Evolutionary conservation across 2,329 filamentous ascomycete species (phyloP).

Genomic region (Trichoderma guizhouense): DNA sequence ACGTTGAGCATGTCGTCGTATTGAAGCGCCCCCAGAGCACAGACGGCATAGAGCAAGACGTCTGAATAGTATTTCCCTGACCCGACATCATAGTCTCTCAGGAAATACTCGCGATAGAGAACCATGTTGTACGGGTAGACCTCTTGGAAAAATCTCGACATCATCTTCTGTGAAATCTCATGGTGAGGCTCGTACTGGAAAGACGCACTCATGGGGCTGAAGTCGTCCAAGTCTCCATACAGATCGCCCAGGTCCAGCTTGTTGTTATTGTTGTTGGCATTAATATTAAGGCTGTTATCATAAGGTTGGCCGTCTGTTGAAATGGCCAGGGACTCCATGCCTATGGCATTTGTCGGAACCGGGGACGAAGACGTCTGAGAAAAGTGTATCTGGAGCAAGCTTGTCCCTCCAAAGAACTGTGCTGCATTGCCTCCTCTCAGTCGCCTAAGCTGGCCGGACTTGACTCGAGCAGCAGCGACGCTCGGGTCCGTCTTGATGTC

Average conservation of each 20-base stretch:
- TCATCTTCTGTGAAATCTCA: conserved; percentile 42
- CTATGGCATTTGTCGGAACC: conserved; percentile 16
- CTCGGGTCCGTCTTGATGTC: conserved; percentile 30
- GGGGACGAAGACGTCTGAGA: conserved; percentile 29
- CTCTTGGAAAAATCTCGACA: conserved; percentile 47
- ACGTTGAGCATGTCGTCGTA: conserved; percentile 38
- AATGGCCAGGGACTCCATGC: conserved; percentile 2
- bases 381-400: conserved; percentile 41
- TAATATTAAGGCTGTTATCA: neutral
- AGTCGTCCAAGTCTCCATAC: conserved; percentile 18
- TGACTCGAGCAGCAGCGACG: conserved; percentile 32
- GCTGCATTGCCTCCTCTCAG: conserved; percentile 39
- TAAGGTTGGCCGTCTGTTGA: neutral
- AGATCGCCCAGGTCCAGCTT: neutral
- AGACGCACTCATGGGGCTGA: conserved; percentile 20
- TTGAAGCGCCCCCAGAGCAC: conserved; percentile 47
- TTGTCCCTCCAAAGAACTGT: conserved; percentile 49
- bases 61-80: conserved; percentile 49
- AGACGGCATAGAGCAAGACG: conserved; percentile 46
- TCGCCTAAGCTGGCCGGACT: conserved; percentile 37
- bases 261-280: neutral
- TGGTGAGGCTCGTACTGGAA: conserved; percentile 43
- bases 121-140: conserved; percentile 50
- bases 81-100: conserved; percentile 47
- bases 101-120: conserved; percentile 49